Percentiles rank a stretch among this genome's conserved stretches.
These are phyloP conservation scores for Alternaria burnsii DNA, from an alignment of 2,329 filamentous ascomycete species.

Conservation along the genomic window DNA sequence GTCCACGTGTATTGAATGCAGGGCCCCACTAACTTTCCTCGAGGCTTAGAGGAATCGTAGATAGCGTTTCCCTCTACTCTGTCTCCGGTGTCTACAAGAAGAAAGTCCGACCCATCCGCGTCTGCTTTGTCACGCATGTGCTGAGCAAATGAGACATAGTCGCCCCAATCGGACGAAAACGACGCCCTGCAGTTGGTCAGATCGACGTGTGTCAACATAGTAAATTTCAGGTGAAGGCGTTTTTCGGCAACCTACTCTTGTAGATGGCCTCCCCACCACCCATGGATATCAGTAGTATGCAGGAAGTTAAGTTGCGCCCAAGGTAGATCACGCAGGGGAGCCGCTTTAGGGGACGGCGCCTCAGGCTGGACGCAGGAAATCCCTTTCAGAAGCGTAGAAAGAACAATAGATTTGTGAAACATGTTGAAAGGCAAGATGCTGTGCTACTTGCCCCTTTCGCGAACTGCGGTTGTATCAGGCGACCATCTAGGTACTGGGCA, in stretches of 20 bases:
- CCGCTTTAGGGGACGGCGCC: constrained; percentile 78
- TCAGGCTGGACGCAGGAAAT: constrained; percentile 73
- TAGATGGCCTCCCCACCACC: constrained; percentile 93
- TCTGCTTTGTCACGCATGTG: constrained; percentile 84
- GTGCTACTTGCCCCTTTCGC: not conserved
- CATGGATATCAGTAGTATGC: constrained; percentile 91
- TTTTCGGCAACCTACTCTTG: constrained; percentile 71
- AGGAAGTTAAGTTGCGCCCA: constrained; percentile 96
- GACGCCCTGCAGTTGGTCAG: constrained; percentile 67
- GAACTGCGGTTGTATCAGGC: constrained; percentile 14
- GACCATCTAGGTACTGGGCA: constrained; percentile 27
- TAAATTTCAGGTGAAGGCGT: not conserved
- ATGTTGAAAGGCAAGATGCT: constrained; percentile 22
- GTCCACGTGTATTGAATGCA: not conserved
- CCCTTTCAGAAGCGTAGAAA: constrained; percentile 48
- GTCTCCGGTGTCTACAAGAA: constrained; percentile 96
- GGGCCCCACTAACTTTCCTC: constrained; percentile 64
- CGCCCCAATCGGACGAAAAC: constrained; percentile 96
- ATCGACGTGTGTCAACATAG: not conserved
- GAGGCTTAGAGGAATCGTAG: constrained; percentile 88
- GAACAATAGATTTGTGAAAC: constrained; percentile 23
- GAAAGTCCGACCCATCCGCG: constrained; percentile 77
- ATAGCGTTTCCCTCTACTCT: constrained; percentile 93
- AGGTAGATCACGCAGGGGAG: constrained; percentile 81
- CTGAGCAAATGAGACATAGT: constrained; percentile 91